phyloP scores from a whole-genome alignment of 2,329 filamentous ascomycete species.

The Byssoonygena ceratinophila region DNA sequence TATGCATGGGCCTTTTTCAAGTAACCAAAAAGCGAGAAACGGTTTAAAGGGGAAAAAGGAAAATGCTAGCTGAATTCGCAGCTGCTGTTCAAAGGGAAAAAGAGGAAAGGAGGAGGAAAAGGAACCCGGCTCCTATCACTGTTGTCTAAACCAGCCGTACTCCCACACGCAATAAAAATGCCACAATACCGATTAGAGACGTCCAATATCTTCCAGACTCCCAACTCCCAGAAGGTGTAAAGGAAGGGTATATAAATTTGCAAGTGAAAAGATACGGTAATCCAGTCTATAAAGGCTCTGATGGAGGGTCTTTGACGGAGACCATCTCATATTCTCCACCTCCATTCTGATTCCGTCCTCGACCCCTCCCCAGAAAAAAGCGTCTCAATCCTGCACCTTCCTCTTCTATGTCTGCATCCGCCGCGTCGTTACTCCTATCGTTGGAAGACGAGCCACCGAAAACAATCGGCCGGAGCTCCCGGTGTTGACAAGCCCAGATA shows the following conservation, averaged over 20 bases:
- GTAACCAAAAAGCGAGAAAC: too few species aligned
- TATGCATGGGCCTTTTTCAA: too few species aligned
- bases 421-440: conserved; percentile 32
- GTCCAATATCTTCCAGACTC: neutral
- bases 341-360: conserved; percentile 21
- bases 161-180: neutral
- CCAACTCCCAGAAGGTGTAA: conserved; percentile 5
- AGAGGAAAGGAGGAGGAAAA: neutral
- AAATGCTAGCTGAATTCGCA: too few species aligned
- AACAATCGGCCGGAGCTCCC: conserved; percentile 77
- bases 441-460: conserved; percentile 50
- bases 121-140: neutral
- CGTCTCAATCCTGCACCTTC: conserved; percentile 14
- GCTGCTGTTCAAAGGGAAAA: too few species aligned
- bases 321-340: conserved; percentile 54
- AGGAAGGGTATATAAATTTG: conserved; percentile 5
- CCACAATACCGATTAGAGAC: neutral
- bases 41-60: too few species aligned
- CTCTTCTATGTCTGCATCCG: conserved; percentile 35
- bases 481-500: conserved; percentile 83
- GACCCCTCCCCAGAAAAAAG: conserved; percentile 17
- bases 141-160: neutral
- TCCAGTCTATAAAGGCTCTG: neutral
- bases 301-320: conserved; percentile 34
- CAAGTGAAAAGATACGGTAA: neutral